phyloP scores from a whole-genome alignment of 768 basidiomycete genomes.

The Rhodotorula taiwanensis region DNA sequence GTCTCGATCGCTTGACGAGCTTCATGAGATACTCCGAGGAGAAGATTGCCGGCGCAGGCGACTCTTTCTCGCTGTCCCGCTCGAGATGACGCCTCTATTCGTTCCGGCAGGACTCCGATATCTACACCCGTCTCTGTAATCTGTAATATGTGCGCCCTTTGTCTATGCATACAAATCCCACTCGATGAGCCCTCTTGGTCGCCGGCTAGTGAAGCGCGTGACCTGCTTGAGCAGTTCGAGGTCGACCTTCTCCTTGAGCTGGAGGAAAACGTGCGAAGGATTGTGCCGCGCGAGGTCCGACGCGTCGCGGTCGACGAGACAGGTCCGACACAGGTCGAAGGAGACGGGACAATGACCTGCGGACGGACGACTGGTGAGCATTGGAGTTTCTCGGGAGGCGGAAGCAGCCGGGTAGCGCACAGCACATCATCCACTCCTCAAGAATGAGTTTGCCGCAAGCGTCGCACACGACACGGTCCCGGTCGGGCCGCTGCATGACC shows the following conservation, averaged over 20 bases:
- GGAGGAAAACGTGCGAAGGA: slow-evolving; percentile 5
- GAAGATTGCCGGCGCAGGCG: no score
- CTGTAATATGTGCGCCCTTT: no score
- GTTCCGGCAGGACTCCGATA: no score
- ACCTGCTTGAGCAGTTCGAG: not conserved
- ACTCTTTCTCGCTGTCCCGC: no score
- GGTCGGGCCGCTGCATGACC: no score
- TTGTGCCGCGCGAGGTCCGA: not conserved
- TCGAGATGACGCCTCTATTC: no score
- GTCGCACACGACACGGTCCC: slow-evolving; percentile 1
- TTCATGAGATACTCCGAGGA: no score
- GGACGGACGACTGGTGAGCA: not conserved
- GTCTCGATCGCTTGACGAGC: no score
- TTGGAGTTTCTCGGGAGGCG: not conserved
- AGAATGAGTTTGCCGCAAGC: not conserved
- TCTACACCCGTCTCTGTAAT: no score
- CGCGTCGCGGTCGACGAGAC: slow-evolving; percentile 1
- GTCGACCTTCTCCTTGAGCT: not conserved
- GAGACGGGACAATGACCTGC: slow-evolving; percentile 7
- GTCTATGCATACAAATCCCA: slow-evolving; percentile 19
- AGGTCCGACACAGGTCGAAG: slow-evolving; percentile 5
- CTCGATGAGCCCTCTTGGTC: slow-evolving; percentile 16
- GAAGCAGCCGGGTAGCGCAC: not conserved
- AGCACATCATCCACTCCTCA: slow-evolving; percentile 4
- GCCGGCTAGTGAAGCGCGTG: slow-evolving; percentile 19